A percentile compares a stretch with the other conserved stretches of the same genome.
These are phyloP conservation scores for Phialemonium atrogriseum DNA, from an alignment of 2,329 filamentous ascomycete genomes.

Conservation along the genomic window DNA sequence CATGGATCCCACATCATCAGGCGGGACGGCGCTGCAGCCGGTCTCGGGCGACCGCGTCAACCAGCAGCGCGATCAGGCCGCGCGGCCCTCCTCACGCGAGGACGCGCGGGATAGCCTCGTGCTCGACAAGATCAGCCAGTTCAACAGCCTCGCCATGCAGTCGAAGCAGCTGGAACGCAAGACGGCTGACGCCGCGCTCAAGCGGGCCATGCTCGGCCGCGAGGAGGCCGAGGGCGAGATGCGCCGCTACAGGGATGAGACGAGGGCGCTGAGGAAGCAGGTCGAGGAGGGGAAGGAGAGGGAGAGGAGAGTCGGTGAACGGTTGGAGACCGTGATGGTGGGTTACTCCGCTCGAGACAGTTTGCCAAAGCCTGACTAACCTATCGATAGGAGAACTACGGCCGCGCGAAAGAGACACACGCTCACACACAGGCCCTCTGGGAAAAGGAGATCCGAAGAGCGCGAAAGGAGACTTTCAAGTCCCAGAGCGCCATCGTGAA, in stretches of 20 bases:
- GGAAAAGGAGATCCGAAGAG: slow-evolving; percentile 65
- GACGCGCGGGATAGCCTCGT: slow-evolving; percentile 52
- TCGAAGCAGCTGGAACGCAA: slow-evolving; percentile 56
- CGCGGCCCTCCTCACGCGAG: slow-evolving; percentile 21
- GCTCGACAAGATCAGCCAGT: slow-evolving; percentile 62
- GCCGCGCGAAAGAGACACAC: slow-evolving; percentile 61
- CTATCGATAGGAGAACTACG: slow-evolving; percentile 57
- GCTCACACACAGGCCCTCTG: slow-evolving; percentile 58
- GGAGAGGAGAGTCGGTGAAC: slow-evolving; percentile 57
- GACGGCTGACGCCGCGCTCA: slow-evolving; percentile 56
- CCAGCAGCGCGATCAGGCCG: slow-evolving; percentile 30
- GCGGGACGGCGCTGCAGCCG: slow-evolving; percentile 41
- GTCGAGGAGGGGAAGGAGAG: slow-evolving; percentile 58
- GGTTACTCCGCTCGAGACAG: slow-evolving; percentile 16
- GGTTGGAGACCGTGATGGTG: slow-evolving; percentile 63
- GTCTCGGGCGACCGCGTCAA: slow-evolving; percentile 59
- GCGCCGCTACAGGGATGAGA: slow-evolving; percentile 54
- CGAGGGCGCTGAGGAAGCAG: slow-evolving; percentile 43
- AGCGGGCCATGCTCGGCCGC: slow-evolving; percentile 57
- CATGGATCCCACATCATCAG: neutral
- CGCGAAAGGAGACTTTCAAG: slow-evolving; percentile 67
- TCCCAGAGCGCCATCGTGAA: slow-evolving; percentile 62
- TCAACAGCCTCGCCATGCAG: slow-evolving; percentile 57
- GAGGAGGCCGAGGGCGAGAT: slow-evolving; percentile 67
- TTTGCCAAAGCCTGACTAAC: neutral